A percentile compares a stretch with the other conserved stretches of the same genome.
These are phyloP conservation scores for Colletotrichum salicis DNA, from an alignment of 2,329 filamentous ascomycete species.

Conservation along the genomic window DNA sequence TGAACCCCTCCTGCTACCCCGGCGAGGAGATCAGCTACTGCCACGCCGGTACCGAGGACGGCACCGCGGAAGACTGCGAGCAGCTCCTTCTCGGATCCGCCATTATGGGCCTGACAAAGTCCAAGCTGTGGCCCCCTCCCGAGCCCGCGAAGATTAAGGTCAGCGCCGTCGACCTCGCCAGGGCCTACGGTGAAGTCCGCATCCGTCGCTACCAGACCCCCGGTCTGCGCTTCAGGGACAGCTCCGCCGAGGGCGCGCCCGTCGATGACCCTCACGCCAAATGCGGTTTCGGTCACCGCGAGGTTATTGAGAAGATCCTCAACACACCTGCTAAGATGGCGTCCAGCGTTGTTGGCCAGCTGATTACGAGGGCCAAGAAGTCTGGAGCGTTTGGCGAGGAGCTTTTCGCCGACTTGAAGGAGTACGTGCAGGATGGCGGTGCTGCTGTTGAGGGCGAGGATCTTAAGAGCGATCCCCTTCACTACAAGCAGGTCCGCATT, in stretches of 20 bases:
- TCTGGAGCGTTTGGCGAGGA: conserved; percentile 27
- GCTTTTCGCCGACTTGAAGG: conserved; percentile 30
- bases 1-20: conserved; percentile 32
- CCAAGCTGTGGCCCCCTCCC: conserved; percentile 24
- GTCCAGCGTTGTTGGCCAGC: conserved; percentile 25
- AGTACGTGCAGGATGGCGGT: conserved; percentile 30
- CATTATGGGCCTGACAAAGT: conserved; percentile 34
- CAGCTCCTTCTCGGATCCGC: conserved; percentile 33
- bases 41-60: conserved; percentile 31
- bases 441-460: conserved; percentile 30
- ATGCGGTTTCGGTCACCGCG: conserved; percentile 31
- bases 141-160: conserved; percentile 31
- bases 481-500: conserved; percentile 30
- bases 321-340: conserved; percentile 31
- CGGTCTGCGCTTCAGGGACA: conserved; percentile 29
- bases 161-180: conserved; percentile 31
- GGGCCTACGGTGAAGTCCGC: conserved; percentile 28
- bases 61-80: conserved; percentile 32
- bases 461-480: conserved; percentile 28
- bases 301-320: conserved; percentile 31
- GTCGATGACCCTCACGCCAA: conserved; percentile 28
- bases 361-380: conserved; percentile 31
- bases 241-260: conserved; percentile 13
- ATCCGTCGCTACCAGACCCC: conserved; percentile 34
- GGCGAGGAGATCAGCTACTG: conserved; percentile 31